Conservation (phyloP, 495 filamentous ascomycete genomes). For the Aspergillus campestris region DNA sequence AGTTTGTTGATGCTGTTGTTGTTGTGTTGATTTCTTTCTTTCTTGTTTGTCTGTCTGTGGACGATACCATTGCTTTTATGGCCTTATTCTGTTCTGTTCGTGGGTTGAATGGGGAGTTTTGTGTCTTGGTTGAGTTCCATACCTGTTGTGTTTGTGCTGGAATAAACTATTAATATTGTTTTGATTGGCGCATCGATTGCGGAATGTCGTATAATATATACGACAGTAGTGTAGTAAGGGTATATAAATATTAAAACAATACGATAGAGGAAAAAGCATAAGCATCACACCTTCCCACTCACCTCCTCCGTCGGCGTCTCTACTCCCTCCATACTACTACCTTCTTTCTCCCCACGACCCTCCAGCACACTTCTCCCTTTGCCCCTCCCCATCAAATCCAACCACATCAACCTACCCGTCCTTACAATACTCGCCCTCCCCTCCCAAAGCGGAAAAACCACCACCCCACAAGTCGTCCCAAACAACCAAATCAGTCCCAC, state of each 20-base stretch:
- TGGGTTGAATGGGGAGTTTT: too few species aligned
- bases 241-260: neutral
- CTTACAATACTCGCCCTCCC: constrained; percentile 59
- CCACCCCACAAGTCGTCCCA: constrained; percentile 61
- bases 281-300: constrained; percentile 10
- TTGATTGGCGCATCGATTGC: too few species aligned
- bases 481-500: constrained; percentile 89
- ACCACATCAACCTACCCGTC: constrained; percentile 56
- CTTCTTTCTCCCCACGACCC: constrained; percentile 8
- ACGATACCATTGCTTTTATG: neutral
- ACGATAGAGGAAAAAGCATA: neutral
- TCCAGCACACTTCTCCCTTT: constrained; percentile 21
- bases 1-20: neutral
- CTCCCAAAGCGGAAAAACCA: constrained; percentile 77
- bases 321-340: constrained; percentile 12
- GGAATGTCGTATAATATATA: too few species aligned
- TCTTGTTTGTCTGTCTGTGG: neutral
- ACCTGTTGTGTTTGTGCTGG: too few species aligned
- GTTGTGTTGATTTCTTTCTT: neutral
- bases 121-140: too few species aligned
- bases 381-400: constrained; percentile 64
- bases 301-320: constrained; percentile 24
- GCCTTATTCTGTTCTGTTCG: too few species aligned
- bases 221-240: too few species aligned
- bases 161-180: too few species aligned